Conservation (phyloP, 768 basidiomycete genomes). For the Pluteus cervinus region DNA sequence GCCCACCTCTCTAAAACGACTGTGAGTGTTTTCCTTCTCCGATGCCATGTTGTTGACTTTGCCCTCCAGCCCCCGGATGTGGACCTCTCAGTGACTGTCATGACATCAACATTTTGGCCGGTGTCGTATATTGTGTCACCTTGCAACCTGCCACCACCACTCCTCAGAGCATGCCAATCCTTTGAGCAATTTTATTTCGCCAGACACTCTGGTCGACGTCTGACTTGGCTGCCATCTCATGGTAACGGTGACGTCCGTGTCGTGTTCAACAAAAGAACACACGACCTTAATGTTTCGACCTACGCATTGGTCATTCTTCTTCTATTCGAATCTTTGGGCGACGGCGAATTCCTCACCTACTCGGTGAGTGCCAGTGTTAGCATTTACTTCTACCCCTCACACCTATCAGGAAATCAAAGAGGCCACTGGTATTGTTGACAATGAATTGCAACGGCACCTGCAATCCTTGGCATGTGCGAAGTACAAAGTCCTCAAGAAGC, state of each 20-base stretch:
- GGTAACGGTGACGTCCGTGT: slow-evolving; percentile 89
- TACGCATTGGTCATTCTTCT: slow-evolving; percentile 82
- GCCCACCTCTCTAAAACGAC: slow-evolving; percentile 52
- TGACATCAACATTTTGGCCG: slow-evolving; percentile 98
- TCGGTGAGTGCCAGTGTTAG: slow-evolving; percentile 38
- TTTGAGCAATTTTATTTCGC: slow-evolving; percentile 90
- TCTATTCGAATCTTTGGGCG: slow-evolving; percentile 70
- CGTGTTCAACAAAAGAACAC: slow-evolving; percentile 69
- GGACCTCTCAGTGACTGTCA: slow-evolving; percentile 84
- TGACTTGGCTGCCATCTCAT: slow-evolving; percentile 88
- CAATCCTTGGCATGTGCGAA: slow-evolving; percentile 96
- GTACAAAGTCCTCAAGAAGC: slow-evolving; percentile 87
- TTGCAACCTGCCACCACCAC: slow-evolving; percentile 61
- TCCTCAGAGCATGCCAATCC: slow-evolving; percentile 61
- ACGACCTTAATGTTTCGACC: slow-evolving; percentile 92
- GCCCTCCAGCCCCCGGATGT: slow-evolving; percentile 57
- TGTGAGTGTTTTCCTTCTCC: slow-evolving; percentile 30
- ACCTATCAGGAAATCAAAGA: slow-evolving; percentile 72
- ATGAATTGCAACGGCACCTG: slow-evolving; percentile 83
- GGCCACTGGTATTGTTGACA: slow-evolving; percentile 66
- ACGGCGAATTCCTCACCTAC: slow-evolving; percentile 72
- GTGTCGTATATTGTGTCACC: slow-evolving; percentile 57
- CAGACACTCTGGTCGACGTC: slow-evolving; percentile 80
- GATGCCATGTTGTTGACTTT: slow-evolving; percentile 7
- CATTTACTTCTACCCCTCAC: slow-evolving; percentile 1